Evolutionary conservation across 1,139 yeast species (phyloP).

Genomic region (Casaregolazyma suthepensis): DNA sequence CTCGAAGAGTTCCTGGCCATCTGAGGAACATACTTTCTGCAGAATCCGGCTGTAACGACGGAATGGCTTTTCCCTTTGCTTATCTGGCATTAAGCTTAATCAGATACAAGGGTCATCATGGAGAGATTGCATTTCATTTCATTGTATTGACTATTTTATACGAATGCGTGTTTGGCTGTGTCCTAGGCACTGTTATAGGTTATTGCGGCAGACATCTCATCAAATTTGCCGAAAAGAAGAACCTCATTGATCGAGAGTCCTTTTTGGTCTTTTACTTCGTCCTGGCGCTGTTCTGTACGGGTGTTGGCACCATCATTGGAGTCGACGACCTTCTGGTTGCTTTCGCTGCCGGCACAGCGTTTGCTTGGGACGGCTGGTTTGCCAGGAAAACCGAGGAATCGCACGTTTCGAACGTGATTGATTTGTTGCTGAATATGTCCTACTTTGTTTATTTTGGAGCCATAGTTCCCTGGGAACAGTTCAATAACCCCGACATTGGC

Average conservation of each 20-base stretch:
- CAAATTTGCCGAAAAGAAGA: slow-evolving; percentile 67
- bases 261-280: slow-evolving; percentile 86
- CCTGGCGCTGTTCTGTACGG: slow-evolving; percentile 83
- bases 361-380: slow-evolving; percentile 96
- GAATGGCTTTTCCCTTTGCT: slow-evolving; percentile 96
- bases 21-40: slow-evolving; percentile 83
- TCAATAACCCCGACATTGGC: slow-evolving; percentile 61
- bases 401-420: slow-evolving; percentile 89
- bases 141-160: slow-evolving; percentile 71
- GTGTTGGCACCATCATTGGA: slow-evolving; percentile 87
- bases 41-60: slow-evolving; percentile 96
- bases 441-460: slow-evolving; percentile 94
- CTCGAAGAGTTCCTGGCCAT: slow-evolving; percentile 96
- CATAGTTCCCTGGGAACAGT: slow-evolving; percentile 86
- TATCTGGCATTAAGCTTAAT: slow-evolving; percentile 67
- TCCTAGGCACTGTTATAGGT: slow-evolving; percentile 77
- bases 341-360: slow-evolving; percentile 93
- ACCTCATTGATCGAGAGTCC: slow-evolving; percentile 86
- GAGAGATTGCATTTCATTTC: slow-evolving; percentile 79
- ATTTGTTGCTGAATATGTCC: slow-evolving; percentile 63
- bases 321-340: slow-evolving; percentile 89
- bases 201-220: slow-evolving; percentile 66
- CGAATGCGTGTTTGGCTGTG: slow-evolving; percentile 80
- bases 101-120: slow-evolving; percentile 56
- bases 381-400: slow-evolving; percentile 83